phyloP scores from a whole-genome alignment of 2,329 filamentous ascomycete genomes.

The Plenodomus lindquistii region DNA sequence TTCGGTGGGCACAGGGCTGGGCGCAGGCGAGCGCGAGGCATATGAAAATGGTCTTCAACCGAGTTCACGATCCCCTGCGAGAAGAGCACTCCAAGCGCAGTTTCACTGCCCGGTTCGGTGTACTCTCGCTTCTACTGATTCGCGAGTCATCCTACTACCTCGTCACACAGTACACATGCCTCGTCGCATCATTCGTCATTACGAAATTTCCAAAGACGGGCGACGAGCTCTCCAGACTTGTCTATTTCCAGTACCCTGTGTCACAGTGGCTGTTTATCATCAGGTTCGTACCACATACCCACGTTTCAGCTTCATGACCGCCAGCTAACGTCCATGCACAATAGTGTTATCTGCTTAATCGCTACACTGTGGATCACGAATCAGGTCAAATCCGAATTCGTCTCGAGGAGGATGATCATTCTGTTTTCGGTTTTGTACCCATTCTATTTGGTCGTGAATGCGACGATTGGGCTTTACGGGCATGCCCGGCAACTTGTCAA shows the following conservation, averaged over 20 bases:
- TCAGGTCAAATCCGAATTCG: conserved; percentile 52
- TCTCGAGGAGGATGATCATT: conserved; percentile 46
- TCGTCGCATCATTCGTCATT: conserved; percentile 52
- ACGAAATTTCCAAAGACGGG: conserved; percentile 49
- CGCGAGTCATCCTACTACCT: conserved; percentile 55
- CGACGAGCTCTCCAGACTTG: conserved; percentile 43
- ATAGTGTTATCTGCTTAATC: conserved; percentile 48
- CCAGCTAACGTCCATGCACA: conserved; percentile 17
- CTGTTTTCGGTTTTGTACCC: conserved; percentile 51
- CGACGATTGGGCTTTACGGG: conserved; percentile 52
- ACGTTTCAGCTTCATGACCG: conserved; percentile 3
- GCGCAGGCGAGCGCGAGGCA: conserved; percentile 53
- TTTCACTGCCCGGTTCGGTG: conserved; percentile 47
- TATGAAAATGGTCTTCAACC: conserved; percentile 49
- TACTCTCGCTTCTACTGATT: conserved; percentile 51
- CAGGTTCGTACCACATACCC: conserved; percentile 38
- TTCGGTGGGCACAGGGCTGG: conserved; percentile 58
- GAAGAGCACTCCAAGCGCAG: conserved; percentile 36
- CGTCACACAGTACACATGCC: conserved; percentile 54
- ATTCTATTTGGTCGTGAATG: conserved; percentile 50
- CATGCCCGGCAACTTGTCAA: conserved; percentile 52
- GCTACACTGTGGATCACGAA: conserved; percentile 54
- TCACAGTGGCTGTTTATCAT: conserved; percentile 54
- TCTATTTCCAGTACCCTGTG: conserved; percentile 55
- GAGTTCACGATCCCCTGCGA: conserved; percentile 38